phyloP scores from a whole-genome alignment of 352 stramenopile genomes.

The Phytophthora tentaculata region DNA sequence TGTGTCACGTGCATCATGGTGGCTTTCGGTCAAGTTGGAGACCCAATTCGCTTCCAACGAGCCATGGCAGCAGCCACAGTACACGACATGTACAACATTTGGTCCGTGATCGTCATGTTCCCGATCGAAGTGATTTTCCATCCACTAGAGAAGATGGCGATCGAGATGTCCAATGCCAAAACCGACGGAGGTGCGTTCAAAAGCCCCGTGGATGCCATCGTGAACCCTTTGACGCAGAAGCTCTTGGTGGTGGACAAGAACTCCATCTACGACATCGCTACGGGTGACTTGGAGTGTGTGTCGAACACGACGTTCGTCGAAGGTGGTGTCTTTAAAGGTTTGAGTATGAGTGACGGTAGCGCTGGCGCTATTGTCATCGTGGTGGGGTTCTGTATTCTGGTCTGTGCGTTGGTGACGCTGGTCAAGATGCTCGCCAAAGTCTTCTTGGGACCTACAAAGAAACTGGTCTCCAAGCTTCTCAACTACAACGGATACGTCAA shows the following conservation, averaged over 20 bases:
- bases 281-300: conserved; percentile 32
- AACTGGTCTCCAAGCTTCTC: conserved; percentile 82
- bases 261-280: conserved; percentile 38
- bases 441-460: conserved; percentile 80
- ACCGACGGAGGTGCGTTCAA: conserved; percentile 38
- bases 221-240: conserved; percentile 39
- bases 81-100: conserved; percentile 90
- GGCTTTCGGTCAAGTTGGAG: conserved; percentile 81
- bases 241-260: conserved; percentile 42
- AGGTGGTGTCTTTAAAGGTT: conserved; percentile 35
- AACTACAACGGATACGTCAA: conserved; percentile 89
- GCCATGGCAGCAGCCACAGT: conserved; percentile 55
- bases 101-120: conserved; percentile 74
- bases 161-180: conserved; percentile 38
- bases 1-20: conserved; percentile 91
- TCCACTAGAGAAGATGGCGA: conserved; percentile 59
- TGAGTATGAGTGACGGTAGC: conserved; percentile 36
- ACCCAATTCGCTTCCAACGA: conserved; percentile 64
- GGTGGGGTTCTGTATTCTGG: conserved; percentile 48
- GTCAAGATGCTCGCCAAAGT: conserved; percentile 56
- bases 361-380: conserved; percentile 47
- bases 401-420: conserved; percentile 46
- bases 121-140: conserved; percentile 66
- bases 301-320: conserved; percentile 39
- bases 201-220: conserved; percentile 44